Base-by-base conservation (phyloP, 1,284 basidiomycete genomes). In the Fistulina hepatica region DNA sequence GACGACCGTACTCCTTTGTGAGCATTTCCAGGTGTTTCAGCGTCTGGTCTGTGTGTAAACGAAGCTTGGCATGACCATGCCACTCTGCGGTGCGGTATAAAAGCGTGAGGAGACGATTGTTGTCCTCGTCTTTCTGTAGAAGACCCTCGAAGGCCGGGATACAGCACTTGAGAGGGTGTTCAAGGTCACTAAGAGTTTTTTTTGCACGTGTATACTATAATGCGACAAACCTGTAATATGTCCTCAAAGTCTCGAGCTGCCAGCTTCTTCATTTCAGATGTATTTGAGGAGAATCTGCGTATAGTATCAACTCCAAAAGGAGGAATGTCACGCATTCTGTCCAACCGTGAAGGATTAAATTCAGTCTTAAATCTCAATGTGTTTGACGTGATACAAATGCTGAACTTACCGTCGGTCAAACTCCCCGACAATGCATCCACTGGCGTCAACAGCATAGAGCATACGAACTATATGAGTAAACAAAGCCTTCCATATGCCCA, bases 61-160 rank as follows among this genome's bases (percentile, higher is more conserved):
- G 46, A 9, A 61, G 49, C 37, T 63, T 63, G 2, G 55, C 59
- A 0, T 60, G 44, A 1, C 37, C 39, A 36, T 62, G 59, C 57
- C 54, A 61, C 21, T 48, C 44, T 8, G 49, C 48, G 0, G 52
- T 30, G 4, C 36, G 32, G 35, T 48, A 58, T 5, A 56, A 39
- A 1, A 57, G 34, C 5, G 47, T 36, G 10, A 50, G 38, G 9
- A 59, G 36, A 2, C 44, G 24, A 3, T 36, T 21, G 35, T 60
- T 50, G 33, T 51, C 39, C 5, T 47, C 45, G 5, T 46, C 46
- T 9, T 45, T 44, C n/a, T 50, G 50, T 12, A 63, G 48, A 1
- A 65, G 46, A 1, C 54, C 58, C 10, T 62, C 52, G 27, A 64
- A 49, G 8, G 40, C 48, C 0, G 59, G 57, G 8, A 62, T 52